Evolutionary conservation across 352 stramenopile species (phyloP).

Genomic region (Aphanomyces euteiches): DNA sequence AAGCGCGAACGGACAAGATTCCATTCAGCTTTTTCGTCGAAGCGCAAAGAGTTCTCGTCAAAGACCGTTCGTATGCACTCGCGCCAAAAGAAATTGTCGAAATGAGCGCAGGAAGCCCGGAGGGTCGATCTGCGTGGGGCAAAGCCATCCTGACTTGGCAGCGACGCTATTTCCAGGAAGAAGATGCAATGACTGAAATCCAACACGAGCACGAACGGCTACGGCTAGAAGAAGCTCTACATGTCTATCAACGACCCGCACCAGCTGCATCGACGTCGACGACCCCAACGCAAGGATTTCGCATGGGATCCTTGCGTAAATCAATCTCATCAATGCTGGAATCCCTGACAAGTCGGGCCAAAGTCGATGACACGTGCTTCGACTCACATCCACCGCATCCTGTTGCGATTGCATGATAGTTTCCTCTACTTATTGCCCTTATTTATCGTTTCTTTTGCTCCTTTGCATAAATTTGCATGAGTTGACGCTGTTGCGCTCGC

Average conservation of each 20-base stretch:
- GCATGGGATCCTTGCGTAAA: slow-evolving; percentile 7
- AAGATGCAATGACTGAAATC: not conserved
- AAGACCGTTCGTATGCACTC: slow-evolving; percentile 79
- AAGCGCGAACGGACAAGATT: slow-evolving; percentile 60
- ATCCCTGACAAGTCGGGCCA: slow-evolving; percentile 5
- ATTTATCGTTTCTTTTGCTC: not conserved
- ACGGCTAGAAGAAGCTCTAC: slow-evolving; percentile 1
- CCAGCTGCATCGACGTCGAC: not conserved
- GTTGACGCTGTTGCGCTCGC: too few species aligned
- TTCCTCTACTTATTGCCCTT: not conserved
- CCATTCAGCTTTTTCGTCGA: slow-evolving; percentile 81
- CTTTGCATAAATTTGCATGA: too few species aligned
- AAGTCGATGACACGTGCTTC: slow-evolving; percentile 3
- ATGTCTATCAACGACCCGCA: not conserved
- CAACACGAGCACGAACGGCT: slow-evolving; percentile 8
- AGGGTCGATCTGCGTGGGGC: slow-evolving; percentile 76
- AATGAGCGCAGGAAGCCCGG: slow-evolving; percentile 54
- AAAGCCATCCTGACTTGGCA: slow-evolving; percentile 86
- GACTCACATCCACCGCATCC: not conserved
- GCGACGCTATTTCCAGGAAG: slow-evolving; percentile 59
- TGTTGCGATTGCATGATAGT: slow-evolving; percentile 10
- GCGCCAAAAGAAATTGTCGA: slow-evolving; percentile 57
- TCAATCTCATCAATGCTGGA: not conserved
- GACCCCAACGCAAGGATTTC: not conserved
- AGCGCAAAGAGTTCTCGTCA: slow-evolving; percentile 79